phyloP scores from a whole-genome alignment of 345 rosid genomes.

The Sisymbrium altissimum region DNA sequence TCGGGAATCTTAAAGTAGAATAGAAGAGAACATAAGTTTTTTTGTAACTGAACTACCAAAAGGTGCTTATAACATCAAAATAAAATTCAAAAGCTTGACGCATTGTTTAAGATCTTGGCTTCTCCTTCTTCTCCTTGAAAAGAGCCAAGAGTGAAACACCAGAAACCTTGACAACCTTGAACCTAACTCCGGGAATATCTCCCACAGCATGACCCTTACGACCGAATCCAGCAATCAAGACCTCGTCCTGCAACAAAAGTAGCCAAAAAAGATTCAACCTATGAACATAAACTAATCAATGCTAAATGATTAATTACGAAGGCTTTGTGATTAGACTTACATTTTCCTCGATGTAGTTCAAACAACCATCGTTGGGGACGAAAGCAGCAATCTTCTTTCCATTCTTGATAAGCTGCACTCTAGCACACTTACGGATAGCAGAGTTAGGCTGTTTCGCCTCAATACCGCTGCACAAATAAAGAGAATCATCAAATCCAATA shows the following conservation, averaged over 20 bases:
- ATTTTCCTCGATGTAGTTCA: conserved; percentile 21
- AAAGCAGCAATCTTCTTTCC: conserved; percentile 61
- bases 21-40: not conserved
- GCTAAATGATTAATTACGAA: no score
- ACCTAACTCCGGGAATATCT: conserved; percentile 80
- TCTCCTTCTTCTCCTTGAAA: conserved; percentile 52
- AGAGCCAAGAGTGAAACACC: conserved; percentile 70
- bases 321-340: not conserved
- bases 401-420: conserved; percentile 67
- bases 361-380: conserved; percentile 20
- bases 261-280: not conserved
- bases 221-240: conserved; percentile 73
- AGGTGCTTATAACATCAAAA: conserved; percentile 12
- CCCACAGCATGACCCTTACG: conserved; percentile 76
- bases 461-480: conserved; percentile 35
- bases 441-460: conserved; percentile 66
- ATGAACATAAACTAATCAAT: not conserved
- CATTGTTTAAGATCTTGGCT: conserved; percentile 42
- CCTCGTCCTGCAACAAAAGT: conserved; percentile 50
- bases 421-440: conserved; percentile 70
- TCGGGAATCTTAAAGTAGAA: not conserved
- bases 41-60: conserved; percentile 9
- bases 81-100: not conserved
- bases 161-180: conserved; percentile 79
- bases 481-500: not conserved